These are phyloP conservation scores for Fraxinus sp. DNA, from an alignment of 305 asterid genomes.

Conservation along the genomic window DNA sequence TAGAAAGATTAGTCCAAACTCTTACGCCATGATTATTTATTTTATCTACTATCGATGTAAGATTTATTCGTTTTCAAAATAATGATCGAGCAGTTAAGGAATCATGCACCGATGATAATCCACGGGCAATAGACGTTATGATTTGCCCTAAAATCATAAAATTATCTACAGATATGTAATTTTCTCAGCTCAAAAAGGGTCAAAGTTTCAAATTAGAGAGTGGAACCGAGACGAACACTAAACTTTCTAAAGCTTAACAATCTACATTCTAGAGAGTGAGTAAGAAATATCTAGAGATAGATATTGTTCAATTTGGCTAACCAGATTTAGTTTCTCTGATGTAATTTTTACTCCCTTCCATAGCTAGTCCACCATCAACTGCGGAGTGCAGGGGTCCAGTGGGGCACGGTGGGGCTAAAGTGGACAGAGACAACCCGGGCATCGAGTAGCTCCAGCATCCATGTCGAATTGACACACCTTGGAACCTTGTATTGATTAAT, in stretches of 20 bases:
- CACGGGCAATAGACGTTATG: not conserved
- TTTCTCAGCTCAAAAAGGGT: not conserved
- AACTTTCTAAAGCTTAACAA: not conserved
- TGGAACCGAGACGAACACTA: not conserved
- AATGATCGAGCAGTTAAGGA: not conserved
- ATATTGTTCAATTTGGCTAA: not conserved
- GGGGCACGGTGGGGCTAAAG: slow-evolving; percentile 60
- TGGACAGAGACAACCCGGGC: slow-evolving; percentile 57
- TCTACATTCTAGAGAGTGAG: not conserved
- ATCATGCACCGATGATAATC: not conserved
- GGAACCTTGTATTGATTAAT: slow-evolving; percentile 83
- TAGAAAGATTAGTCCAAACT: too few relatives aligned
- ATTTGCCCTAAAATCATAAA: not conserved
- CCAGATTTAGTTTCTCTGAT: too few relatives aligned
- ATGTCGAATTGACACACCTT: slow-evolving; percentile 68
- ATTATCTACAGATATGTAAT: not conserved
- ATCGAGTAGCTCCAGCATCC: slow-evolving; percentile 64
- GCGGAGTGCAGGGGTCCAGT: slow-evolving; percentile 59
- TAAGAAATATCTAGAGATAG: not conserved
- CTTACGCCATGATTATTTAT: too few relatives aligned
- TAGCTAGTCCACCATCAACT: not conserved
- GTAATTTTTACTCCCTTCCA: not conserved
- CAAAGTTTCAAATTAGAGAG: not conserved
- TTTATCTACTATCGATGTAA: not conserved
- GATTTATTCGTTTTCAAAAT: too few relatives aligned